Evolutionary conservation across 1,139 yeast species (phyloP), one percentile per base, ranked within the genome.

Genomic region (Candida sojae): DNA sequence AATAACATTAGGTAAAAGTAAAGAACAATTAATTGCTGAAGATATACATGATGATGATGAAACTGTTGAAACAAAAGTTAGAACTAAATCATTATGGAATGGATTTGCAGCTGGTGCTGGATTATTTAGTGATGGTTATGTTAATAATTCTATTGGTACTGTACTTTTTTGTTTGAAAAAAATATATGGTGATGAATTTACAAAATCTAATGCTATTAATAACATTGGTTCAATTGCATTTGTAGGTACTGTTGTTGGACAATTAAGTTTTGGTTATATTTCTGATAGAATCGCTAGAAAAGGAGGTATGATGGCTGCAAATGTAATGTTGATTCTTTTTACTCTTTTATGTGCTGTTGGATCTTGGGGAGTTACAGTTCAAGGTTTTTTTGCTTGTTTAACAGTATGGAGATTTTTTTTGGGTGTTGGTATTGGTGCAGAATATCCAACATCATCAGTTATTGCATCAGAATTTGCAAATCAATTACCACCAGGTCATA

Each of bases 401-500:
- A 89, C 96, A 10, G 85, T 84, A 13, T 89, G 87, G 66, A 80
- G 98, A 64, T 88, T 89, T 69, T 87, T 92, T 66, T 73, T 92
- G 47, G 97, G 97, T 66, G 77, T 87, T 56, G 95, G 91, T 54
- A 81, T 83, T 60, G 93, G 93, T 56, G 92, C 96, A 45, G 98
- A 92, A 70, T 92, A 92, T 64, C 96, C 97, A 41, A 86, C 96
- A 25, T 90, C 96, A 35, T 88, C 96, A 2, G 95, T 92, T 28
- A 96, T 96, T 43, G 90, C 96, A 55, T 92, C 97, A 30, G 98
- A 92, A 69, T 95, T 96, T 43, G 86, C 96, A 38, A 84, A 87
- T 50, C 73, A 82, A 58, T 73, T 91, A 59, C 89, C 95, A 28
- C 77, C 84, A 11, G 96, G 96, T 51, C 77, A 79, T 51, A 86